Base-by-base conservation (phyloP, 2,329 filamentous ascomycete genomes). In the Claviceps sp. region DNA sequence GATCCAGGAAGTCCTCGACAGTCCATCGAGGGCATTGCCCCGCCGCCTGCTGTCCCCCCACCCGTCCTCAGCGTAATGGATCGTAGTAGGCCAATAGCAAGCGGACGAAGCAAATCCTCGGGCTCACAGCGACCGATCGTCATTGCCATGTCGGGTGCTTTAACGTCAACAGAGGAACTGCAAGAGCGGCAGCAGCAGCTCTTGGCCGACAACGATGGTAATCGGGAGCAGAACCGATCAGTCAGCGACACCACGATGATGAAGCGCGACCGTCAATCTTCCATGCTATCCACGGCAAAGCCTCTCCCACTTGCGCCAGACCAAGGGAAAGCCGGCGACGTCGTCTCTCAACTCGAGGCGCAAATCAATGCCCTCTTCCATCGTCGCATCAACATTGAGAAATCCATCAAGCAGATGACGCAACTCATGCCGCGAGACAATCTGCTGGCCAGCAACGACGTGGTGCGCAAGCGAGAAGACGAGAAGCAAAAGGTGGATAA, bases 371-470 rank as follows among this genome's bases (percentile, higher is more conserved):
- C 78, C 47, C 75, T 93, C 7, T 71, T 73, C 1, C 80, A 85
- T 61, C 79, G 86, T 45, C 79, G 83, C 51, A 72, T 76, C 54
- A 91, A 90, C 66, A 79, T 91, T 60, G 77, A 79, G 62, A 80
- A 75, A 23, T 80, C 84, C 55, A 86, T 93, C 62, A 73, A 78
- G 56, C 85, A 91, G 64, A 82, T 91, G 73, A 88, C 82, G 53
- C 81, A 88, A 64, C 75, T 89, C 53, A 85, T 89, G 73, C 85
- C 85, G 42, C 80, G 76, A 38, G 83, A 86, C 62, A 80, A 77
- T 55, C 72, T 88, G 40, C 71, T 86, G 61, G 78, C 81, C 34
- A 83, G 82, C 59, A 75, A 80, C 8, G 78, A 85, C 48, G 82
- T 86, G 37, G 58, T 76, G 47, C 68, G 66, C 45, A 77, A 74